Base-by-base conservation (phyloP, 306 rosid genomes). In the Citrullus amarus region DNA sequence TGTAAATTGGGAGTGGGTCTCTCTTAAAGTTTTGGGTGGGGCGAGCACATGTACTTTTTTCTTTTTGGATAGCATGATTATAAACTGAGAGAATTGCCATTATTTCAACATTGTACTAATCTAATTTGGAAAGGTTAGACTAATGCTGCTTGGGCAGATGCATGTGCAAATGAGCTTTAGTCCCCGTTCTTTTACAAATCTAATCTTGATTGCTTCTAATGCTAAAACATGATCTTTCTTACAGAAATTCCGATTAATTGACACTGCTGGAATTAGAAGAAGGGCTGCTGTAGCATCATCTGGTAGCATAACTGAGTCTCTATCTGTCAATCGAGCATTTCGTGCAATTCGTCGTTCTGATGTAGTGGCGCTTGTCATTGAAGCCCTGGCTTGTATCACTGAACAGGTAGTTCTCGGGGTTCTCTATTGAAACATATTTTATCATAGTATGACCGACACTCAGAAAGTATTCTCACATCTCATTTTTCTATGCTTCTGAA, bases 251-350 rank as follows among this genome's bases (percentile, higher is more conserved):
- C 83, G 77, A 75, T 90, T 95, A 80, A 95, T 89, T 65, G 98
- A 95, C 84, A 95, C 97, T 76, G 98, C 98, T 84, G 97, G 98
- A 88, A 92, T 95, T 79, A 92, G 98, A 86, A 89, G 78, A 92
- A 86, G 96, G 86, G 86, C 98, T 50, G 83, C 84, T 3, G 85
- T 95, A 61, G 92, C 90, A 70, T 89, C 98, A 25, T 87, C 92
- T 9, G 97, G 98, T 63, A 95, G 93, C 80, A 59, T 82, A 57
- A 95, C 98, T 6, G 98, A 95, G 89, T 87, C 96, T 80, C 84
- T 95, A 79, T 95, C 97, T 2, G 97, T 95, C 25, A 95, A 95
- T 84, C 86, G 97, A 81, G 98, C 98, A 80, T 95, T 95, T 84
- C 97, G 97, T 78, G 98, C 98, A 55, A 81, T 95, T 56, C 92